Percentiles rank a stretch among this genome's conserved stretches.
Evolutionary conservation across 352 stramenopile species (phyloP).

Genomic region (Elongisporangium prolatum): DNA sequence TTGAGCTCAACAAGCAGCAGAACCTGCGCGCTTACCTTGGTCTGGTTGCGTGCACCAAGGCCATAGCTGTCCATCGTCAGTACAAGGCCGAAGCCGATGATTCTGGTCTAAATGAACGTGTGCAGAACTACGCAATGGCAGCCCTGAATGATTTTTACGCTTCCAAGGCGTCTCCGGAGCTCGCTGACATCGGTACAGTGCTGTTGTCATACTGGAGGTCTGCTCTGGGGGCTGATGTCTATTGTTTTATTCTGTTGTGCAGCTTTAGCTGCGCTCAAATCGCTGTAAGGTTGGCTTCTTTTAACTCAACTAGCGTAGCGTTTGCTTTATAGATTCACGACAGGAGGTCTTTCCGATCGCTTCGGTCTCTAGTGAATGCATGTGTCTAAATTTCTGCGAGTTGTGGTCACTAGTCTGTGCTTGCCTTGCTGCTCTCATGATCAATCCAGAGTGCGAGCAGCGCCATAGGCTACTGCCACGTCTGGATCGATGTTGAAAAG

Average conservation of each 20-base stretch:
- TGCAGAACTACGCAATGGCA: slow-evolving; percentile 44
- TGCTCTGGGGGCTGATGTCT: not conserved
- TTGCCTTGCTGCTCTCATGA: not conserved
- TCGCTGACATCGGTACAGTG: slow-evolving; percentile 36
- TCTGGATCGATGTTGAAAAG: slow-evolving; percentile 62
- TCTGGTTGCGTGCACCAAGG: slow-evolving; percentile 49
- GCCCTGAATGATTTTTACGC: slow-evolving; percentile 38
- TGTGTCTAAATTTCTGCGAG: not conserved
- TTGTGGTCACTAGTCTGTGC: not conserved
- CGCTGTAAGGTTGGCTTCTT: slow-evolving; percentile 12
- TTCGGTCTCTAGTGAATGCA: not conserved
- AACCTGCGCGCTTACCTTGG: slow-evolving; percentile 51
- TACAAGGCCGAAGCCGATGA: slow-evolving; percentile 48
- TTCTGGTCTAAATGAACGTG: slow-evolving; percentile 45
- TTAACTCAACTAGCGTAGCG: not conserved
- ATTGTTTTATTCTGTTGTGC: not conserved
- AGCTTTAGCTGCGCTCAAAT: slow-evolving; percentile 27
- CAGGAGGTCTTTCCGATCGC: not conserved
- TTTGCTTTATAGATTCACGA: not conserved
- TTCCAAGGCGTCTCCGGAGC: slow-evolving; percentile 25
- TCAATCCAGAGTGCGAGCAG: slow-evolving; percentile 46
- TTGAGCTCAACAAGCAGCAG: slow-evolving; percentile 60
- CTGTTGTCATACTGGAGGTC: not conserved
- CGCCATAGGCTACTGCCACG: slow-evolving; percentile 60
- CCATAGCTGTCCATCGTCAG: slow-evolving; percentile 35